Evolutionary conservation across 208 protist genomes (phyloP).

Genomic region (Cochliopodium minus): DNA sequence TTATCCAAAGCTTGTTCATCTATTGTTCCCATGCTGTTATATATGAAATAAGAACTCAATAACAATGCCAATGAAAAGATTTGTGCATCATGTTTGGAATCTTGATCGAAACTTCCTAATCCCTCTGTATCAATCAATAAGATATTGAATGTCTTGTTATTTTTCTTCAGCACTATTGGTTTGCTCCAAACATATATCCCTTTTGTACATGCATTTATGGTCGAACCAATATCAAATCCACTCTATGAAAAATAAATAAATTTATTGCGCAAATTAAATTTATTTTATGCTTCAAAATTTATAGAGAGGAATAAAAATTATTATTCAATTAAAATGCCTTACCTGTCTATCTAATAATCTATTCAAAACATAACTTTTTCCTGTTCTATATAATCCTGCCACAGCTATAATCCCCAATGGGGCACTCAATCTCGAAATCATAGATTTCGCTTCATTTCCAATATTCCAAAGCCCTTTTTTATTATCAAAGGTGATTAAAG

Average conservation of each 20-base stretch:
- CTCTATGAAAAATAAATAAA: neutral
- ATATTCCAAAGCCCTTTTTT: too few species aligned
- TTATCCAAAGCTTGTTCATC: slow-evolving; percentile 19
- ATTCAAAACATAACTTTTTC: slow-evolving; percentile 27
- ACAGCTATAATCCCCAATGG: slow-evolving; percentile 12
- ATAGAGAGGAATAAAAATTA: too few species aligned
- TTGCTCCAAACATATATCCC: slow-evolving; percentile 25
- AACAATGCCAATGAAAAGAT: slow-evolving; percentile 24
- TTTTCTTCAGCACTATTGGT: neutral
- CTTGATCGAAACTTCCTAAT: slow-evolving; percentile 4
- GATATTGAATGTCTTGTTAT: neutral
- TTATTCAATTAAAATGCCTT: neutral
- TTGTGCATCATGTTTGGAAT: slow-evolving; percentile 20
- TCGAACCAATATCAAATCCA: slow-evolving; percentile 18
- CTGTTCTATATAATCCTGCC: slow-evolving; percentile 22
- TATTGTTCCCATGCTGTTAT: slow-evolving; percentile 21
- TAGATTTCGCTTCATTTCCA: neutral
- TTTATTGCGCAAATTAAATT: neutral
- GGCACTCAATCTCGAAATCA: slow-evolving; percentile 1
- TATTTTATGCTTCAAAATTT: too few species aligned
- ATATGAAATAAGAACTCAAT: slow-evolving; percentile 20
- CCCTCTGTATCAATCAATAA: slow-evolving; percentile 24
- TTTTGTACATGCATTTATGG: slow-evolving; percentile 21
- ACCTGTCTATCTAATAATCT: neutral
- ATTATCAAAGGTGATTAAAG: too few species aligned